A percentile compares a stretch with the other conserved stretches of the same genome.
phyloP scores from a whole-genome alignment of 2,329 filamentous ascomycete species.

The Atkinsonella texensis region DNA sequence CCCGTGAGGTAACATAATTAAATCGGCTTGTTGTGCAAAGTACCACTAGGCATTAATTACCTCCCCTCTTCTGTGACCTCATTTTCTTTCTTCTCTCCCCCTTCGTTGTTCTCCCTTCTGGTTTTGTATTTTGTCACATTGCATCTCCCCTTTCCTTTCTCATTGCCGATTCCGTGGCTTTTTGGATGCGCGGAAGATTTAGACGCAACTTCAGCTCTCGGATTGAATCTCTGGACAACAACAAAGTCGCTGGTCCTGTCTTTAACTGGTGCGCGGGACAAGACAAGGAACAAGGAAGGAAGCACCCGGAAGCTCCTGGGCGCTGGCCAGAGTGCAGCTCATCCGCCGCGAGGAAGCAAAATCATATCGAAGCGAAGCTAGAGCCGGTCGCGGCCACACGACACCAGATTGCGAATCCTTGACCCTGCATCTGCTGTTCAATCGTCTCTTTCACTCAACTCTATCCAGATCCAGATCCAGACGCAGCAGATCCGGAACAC shows the following conservation, averaged over 20 bases:
- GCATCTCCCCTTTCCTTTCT: not conserved
- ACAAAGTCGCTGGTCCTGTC: not conserved
- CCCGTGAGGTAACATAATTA: not conserved
- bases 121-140: no score
- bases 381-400: not conserved
- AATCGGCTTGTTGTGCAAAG: not conserved
- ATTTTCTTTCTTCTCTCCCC: not conserved
- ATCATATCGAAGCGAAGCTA: not conserved
- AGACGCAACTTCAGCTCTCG: not conserved
- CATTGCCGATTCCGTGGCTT: not conserved
- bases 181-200: not conserved
- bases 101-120: not conserved
- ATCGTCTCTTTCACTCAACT: not conserved
- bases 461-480: not conserved
- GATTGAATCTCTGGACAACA: not conserved
- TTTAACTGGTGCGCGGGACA: not conserved
- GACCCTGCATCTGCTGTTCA: not conserved
- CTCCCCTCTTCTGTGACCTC: not conserved
- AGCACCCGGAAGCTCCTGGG: not conserved
- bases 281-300: constrained; percentile 2
- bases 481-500: not conserved
- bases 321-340: not conserved
- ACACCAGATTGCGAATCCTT: not conserved
- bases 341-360: not conserved
- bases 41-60: not conserved